Percentiles rank a stretch among this genome's conserved stretches.
Evolutionary conservation across 768 basidiomycete genomes (phyloP).

Genomic region (Ramaria sp.): DNA sequence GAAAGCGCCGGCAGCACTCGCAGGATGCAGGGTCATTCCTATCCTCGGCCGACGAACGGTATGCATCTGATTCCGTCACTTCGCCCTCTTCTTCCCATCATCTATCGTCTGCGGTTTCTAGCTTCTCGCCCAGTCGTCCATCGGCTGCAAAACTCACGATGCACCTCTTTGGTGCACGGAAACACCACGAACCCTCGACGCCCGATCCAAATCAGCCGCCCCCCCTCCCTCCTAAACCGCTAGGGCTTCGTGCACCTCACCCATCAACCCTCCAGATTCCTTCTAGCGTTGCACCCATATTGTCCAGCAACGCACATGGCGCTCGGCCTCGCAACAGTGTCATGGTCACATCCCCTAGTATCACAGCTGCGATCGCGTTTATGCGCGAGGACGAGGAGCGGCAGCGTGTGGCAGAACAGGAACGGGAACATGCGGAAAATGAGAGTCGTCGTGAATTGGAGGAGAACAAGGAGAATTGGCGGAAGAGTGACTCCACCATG

Average conservation of each 20-base stretch:
- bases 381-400: slow-evolving; percentile 3
- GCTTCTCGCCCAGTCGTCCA: slow-evolving; percentile 33
- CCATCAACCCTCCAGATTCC: slow-evolving; percentile 23
- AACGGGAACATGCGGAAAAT: neutral
- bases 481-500: slow-evolving; percentile 78
- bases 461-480: slow-evolving; percentile 54
- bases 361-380: neutral
- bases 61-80: neutral
- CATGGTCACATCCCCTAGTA: slow-evolving; percentile 4
- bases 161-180: slow-evolving; percentile 34
- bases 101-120: slow-evolving; percentile 12
- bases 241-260: slow-evolving; percentile 12
- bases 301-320: slow-evolving; percentile 15
- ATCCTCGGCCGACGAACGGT: slow-evolving; percentile 13
- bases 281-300: neutral
- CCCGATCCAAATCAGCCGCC: neutral
- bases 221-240: neutral
- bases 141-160: slow-evolving; percentile 16
- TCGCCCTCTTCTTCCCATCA: slow-evolving; percentile 9
- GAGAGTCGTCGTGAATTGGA: neutral
- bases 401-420: neutral
- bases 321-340: slow-evolving; percentile 26
- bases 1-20: slow-evolving; percentile 44
- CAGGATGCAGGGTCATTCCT: slow-evolving; percentile 31
- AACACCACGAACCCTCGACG: slow-evolving; percentile 9